Evolutionary conservation across 2,329 filamentous ascomycete species (phyloP), one percentile per base, ranked within the genome.

Genomic region (Cryoendolithus antarcticus): DNA sequence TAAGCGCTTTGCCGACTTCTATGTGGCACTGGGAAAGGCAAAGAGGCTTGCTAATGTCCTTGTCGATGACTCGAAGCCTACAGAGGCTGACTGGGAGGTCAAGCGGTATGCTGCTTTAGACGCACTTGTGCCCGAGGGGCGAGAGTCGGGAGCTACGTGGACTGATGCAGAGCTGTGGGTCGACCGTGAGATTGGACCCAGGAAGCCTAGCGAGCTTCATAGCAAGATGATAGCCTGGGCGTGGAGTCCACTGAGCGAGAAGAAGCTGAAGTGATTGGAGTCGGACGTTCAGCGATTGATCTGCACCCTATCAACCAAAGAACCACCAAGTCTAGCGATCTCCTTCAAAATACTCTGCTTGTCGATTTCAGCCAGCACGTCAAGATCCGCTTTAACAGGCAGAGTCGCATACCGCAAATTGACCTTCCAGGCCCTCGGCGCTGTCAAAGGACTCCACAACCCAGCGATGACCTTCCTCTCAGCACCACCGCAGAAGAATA

Each of bases 401-500:
- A 74, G 62, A 40, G 76, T 78, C 6, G 77, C 79, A 58, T 80
- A 85, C 1, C 76, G 71, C 55, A 88, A 57, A 42, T 80, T 82
- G 10, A 82, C 71, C 47, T 80, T 81, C 66, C 86, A 88, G 9
- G 65, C 62, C 45, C 83, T 71, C 44, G 55, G 53, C 10, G 63
- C 64, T 4, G 62, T 62, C 34, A 64, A 57, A 0, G 78, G 79
- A 53, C 74, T 80, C 78, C 79, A 83, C 32, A 83, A 52, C 0
- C 77, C 79, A 8, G 71, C 72, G 56, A 83, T 70, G 6, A 71
- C 55, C 41, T 75, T 69, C 15, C 77, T 69, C 2, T 69, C 65
- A 1, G 67, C 58, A 4, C 64, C 68, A 27, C 86, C 80, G 46
- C 78, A 72, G 66, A 96, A 95, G 60, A 95, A 85, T 2, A 95